These are phyloP conservation scores for Pyronema domesticum DNA, from an alignment of 495 filamentous ascomycete species.

Conservation along the genomic window DNA sequence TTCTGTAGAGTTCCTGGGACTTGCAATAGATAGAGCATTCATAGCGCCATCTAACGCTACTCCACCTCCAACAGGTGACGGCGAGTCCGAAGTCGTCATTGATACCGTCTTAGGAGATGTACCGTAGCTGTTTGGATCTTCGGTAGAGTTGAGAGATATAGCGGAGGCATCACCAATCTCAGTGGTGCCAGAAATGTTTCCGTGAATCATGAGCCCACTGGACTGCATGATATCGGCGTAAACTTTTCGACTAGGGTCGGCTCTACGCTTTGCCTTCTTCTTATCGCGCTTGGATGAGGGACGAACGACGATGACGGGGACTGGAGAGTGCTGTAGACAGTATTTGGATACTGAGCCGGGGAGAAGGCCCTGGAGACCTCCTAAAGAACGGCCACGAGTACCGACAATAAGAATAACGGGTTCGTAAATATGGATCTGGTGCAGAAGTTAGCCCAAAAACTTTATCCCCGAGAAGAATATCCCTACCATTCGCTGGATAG, in stretches of 20 bases:
- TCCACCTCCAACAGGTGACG: background rate
- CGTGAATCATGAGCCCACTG: constrained; percentile 14
- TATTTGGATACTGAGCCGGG: constrained; percentile 91
- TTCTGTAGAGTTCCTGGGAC: background rate
- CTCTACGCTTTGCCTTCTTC: constrained; percentile 73
- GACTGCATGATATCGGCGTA: constrained; percentile 62
- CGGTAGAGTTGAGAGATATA: constrained; percentile 13
- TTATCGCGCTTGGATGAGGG: constrained; percentile 78
- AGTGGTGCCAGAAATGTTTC: constrained; percentile 16
- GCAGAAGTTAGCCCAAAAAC: background rate
- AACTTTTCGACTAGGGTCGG: constrained; percentile 57
- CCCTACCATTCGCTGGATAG: constrained; percentile 76
- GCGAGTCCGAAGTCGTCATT: background rate
- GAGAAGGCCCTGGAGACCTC: constrained; percentile 77
- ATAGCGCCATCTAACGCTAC: background rate
- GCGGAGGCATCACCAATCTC: constrained; percentile 12
- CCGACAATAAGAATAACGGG: constrained; percentile 92
- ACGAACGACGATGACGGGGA: constrained; percentile 92
- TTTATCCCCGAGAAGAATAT: background rate
- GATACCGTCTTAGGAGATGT: background rate
- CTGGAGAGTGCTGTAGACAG: constrained; percentile 85
- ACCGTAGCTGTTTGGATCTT: background rate
- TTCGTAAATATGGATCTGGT: constrained; percentile 80
- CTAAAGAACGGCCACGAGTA: constrained; percentile 69
- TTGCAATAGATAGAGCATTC: background rate